A percentile compares a stretch with the other conserved stretches of the same genome.
Evolutionary conservation across 1,139 yeast genomes (phyloP).

Genomic region (Lizanozyma gosingica): DNA sequence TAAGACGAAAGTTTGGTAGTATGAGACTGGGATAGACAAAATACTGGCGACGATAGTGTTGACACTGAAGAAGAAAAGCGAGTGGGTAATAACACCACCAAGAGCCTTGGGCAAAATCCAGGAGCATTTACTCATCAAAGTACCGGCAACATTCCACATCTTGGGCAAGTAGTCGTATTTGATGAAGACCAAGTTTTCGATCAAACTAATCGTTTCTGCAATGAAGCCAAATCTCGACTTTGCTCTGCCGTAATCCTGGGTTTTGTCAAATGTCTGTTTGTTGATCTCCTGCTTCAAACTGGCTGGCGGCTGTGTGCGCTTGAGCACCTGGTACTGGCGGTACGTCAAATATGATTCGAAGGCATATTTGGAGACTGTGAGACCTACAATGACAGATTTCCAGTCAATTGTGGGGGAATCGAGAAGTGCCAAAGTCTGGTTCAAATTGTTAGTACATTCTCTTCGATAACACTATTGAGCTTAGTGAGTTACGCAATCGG

Average conservation of each 20-base stretch:
- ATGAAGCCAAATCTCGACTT: constrained; percentile 65
- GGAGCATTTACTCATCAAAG: constrained; percentile 21
- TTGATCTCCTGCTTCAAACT: constrained; percentile 59
- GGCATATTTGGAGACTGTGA: constrained; percentile 64
- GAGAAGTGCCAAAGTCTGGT: constrained; percentile 20
- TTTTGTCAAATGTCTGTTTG: constrained; percentile 64
- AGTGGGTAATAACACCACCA: constrained; percentile 57
- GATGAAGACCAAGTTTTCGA: constrained; percentile 50
- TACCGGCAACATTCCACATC: constrained; percentile 53
- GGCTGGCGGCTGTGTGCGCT: constrained; percentile 47
- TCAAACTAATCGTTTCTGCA: constrained; percentile 40
- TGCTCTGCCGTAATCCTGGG: constrained; percentile 77
- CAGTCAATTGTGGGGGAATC: constrained; percentile 65
- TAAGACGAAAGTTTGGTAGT: constrained; percentile 75
- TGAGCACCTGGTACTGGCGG: constrained; percentile 69
- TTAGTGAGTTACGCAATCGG: no score
- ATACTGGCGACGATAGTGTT: constrained; percentile 42
- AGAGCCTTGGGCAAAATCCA: constrained; percentile 30
- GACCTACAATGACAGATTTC: constrained; percentile 67
- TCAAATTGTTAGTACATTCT: no score
- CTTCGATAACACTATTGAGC: no score
- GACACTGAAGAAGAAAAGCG: constrained; percentile 52
- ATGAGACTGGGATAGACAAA: constrained; percentile 55
- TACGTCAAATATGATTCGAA: constrained; percentile 68
- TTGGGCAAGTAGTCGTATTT: constrained; percentile 59